These are phyloP conservation scores for Pleochaeta shiraiana DNA, from an alignment of 2,329 filamentous ascomycete species.

Conservation along the genomic window DNA sequence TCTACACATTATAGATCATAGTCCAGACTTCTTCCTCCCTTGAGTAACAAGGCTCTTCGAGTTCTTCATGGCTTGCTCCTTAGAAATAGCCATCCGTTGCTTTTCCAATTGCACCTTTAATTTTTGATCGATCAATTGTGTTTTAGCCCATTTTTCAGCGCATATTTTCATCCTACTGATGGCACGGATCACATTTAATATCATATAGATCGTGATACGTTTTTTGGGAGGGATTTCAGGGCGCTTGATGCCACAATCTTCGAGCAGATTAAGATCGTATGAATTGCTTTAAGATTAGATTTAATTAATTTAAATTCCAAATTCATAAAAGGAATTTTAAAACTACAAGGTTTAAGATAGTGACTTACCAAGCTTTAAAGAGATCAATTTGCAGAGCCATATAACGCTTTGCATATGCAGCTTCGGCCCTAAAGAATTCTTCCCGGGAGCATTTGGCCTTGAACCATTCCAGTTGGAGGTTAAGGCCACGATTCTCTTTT, in stretches of 20 bases:
- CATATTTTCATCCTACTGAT: conserved; percentile 28
- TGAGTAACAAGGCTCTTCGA: too few relatives aligned
- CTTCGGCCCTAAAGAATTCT: conserved; percentile 53
- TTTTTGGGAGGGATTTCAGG: conserved; percentile 8
- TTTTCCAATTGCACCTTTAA: conserved; percentile 10
- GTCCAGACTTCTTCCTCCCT: too few relatives aligned
- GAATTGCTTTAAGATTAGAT: conserved; percentile 48
- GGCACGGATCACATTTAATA: conserved; percentile 27
- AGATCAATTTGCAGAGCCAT: conserved; percentile 60
- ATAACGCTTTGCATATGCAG: conserved; percentile 73
- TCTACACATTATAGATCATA: too few relatives aligned
- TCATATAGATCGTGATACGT: conserved; percentile 22
- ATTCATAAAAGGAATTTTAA: background rate
- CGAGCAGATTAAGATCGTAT: conserved; percentile 67
- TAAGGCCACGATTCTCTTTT: conserved; percentile 60
- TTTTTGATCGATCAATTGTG: conserved; percentile 20
- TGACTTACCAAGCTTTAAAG: conserved; percentile 71
- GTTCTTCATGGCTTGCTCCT: too few relatives aligned
- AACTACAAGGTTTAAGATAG: background rate
- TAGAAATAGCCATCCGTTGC: background rate
- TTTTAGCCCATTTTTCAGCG: conserved; percentile 27
- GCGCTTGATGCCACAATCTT: conserved; percentile 41
- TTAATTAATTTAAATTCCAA: background rate
- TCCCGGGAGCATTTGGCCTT: conserved; percentile 64
- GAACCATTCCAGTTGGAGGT: conserved; percentile 81